A percentile compares a stretch with the other conserved stretches of the same genome.
These are phyloP conservation scores for Warburgia ugandensis DNA, from an alignment of 164 flowering plant species.

Conservation along the genomic window DNA sequence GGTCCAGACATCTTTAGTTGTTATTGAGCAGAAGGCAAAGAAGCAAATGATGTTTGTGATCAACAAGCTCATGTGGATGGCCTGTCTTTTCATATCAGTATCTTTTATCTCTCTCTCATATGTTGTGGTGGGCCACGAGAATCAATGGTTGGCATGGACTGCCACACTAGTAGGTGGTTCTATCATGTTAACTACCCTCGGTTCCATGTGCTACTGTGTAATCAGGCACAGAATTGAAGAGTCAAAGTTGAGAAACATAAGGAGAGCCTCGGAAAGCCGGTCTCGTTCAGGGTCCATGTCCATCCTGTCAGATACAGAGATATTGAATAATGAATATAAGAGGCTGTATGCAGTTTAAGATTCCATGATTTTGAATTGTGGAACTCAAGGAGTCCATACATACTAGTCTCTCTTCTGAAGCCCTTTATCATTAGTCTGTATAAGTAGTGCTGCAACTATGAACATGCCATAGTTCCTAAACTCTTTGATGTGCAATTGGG, in stretches of 20 bases:
- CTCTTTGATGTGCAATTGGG: too few relatives aligned
- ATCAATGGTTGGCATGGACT: conserved; percentile 62
- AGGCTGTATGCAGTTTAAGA: conserved; percentile 75
- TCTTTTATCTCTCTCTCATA: conserved; percentile 77
- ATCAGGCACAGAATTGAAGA: conserved; percentile 56
- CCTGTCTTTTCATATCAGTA: conserved; percentile 76
- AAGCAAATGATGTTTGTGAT: conserved; percentile 77
- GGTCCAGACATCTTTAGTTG: conserved; percentile 89
- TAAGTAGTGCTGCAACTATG: too few relatives aligned
- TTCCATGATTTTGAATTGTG: too few relatives aligned
- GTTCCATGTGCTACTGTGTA: conserved; percentile 83
- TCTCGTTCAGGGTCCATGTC: conserved; percentile 61
- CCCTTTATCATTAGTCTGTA: too few relatives aligned
- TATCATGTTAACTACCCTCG: conserved; percentile 79
- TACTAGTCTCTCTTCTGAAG: too few relatives aligned
- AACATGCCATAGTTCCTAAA: too few relatives aligned
- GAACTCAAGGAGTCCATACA: too few relatives aligned
- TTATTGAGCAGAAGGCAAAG: conserved; percentile 80
- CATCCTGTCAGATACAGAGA: conserved; percentile 56
- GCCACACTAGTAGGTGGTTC: conserved; percentile 62
- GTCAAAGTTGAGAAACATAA: conserved; percentile 57
- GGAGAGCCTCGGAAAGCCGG: conserved; percentile 38
- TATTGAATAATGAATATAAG: conserved; percentile 51
- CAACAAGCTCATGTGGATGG: conserved; percentile 98
- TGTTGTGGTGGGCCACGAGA: conserved; percentile 65